Base-by-base conservation (phyloP, 345 rosid species). In the Geranium rotundifolium region DNA sequence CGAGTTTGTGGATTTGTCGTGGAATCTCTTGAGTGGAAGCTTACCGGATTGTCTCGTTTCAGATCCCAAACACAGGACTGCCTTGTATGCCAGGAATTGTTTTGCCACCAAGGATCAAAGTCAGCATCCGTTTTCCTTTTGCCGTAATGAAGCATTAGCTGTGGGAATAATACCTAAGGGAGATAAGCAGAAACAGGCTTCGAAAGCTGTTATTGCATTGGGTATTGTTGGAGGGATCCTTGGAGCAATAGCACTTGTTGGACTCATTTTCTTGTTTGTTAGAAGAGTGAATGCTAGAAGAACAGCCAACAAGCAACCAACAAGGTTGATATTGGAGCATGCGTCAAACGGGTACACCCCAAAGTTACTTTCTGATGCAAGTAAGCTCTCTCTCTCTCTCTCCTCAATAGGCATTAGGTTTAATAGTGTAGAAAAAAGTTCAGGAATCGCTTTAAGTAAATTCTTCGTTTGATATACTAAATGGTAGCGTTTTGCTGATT, bases 141-240 rank as follows among this genome's bases (percentile, higher is more conserved):
- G 99, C 75, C 80, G 71, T 29, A 93, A 87, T 63, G 89, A 88
- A 76, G 97, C 99, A 66, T 78, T 93, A 52, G 97, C 99, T 50
- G 97, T 90, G 34, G 99, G 97, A 63, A 71, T 86, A 65, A 19
- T 93, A 62, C 89, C 90, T 17, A 79, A 67, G 71, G 64, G 39
- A 66, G 83, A 76, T 75, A 75, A 75, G 67, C 60, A 19, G 62
- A 70, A 68, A 39, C 72, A 62, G 62, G 56, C 63, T 50, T 70
- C 82, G 15, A 80, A 75, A 63, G 65, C 73, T 50, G 69, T 73
- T 63, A 63, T 88, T 77, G 77, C 78, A 55, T 56, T 84, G 57
- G 79, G 89, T 19, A 70, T 82, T 70, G 73, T 69, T 4, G 97
- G 82, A 66, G 84, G 89, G 59, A 66, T 84, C 61, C 19, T 76